Evolutionary conservation across 176 grass and related monocot genomes (phyloP).

Genomic region (Dactylis glomerata): DNA sequence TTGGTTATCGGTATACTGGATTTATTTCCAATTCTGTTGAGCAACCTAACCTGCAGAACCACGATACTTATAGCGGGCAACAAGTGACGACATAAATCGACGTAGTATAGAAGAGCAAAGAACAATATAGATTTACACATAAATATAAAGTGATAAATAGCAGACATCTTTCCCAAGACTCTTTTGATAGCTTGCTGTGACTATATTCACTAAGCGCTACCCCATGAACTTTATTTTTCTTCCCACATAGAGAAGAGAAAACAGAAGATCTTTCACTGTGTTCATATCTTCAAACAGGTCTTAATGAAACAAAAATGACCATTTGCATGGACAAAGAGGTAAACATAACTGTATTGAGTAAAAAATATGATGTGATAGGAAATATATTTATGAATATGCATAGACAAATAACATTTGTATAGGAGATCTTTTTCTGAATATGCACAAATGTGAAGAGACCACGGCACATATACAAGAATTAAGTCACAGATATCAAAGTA

Average conservation of each 20-base stretch:
- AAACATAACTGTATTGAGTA: background rate
- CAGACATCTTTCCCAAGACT: background rate
- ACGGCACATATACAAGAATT: background rate
- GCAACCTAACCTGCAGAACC: conserved; percentile 8
- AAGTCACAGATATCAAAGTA: background rate
- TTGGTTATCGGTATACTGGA: too few relatives aligned
- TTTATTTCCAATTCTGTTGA: background rate
- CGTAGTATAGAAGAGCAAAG: background rate
- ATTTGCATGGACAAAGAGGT: background rate
- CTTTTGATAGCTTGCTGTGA: background rate
- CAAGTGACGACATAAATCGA: background rate
- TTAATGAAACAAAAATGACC: background rate
- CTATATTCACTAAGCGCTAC: background rate
- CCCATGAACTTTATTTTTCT: background rate
- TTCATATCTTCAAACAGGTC: background rate
- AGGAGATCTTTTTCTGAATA: background rate
- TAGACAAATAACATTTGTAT: background rate
- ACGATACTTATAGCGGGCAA: background rate
- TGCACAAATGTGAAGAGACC: background rate
- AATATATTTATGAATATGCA: background rate
- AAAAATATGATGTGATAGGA: background rate
- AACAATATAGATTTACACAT: background rate
- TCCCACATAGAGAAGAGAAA: background rate
- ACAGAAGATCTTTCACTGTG: background rate
- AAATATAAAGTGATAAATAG: conserved; percentile 1